A percentile compares a stretch with the other conserved stretches of the same genome.
phyloP scores from a whole-genome alignment of 257 asterid genomes.

The Capsicum baccatum region DNA sequence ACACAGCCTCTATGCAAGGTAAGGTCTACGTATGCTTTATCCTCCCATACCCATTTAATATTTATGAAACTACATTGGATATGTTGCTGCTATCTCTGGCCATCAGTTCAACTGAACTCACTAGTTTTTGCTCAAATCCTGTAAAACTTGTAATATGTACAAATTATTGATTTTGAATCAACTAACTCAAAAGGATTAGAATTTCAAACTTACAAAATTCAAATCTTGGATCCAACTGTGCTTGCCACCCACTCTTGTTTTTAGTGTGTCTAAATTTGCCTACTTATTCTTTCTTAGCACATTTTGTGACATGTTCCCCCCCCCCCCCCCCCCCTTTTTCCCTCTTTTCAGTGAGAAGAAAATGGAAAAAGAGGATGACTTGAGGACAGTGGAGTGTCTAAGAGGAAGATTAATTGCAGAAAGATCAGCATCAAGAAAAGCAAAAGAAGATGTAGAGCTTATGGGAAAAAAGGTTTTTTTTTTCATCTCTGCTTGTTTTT shows the following conservation, averaged over 20 bases:
- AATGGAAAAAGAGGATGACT: slow-evolving; percentile 60
- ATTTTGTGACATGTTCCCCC: neutral
- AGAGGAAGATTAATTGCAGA: slow-evolving; percentile 51
- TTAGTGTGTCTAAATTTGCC: neutral
- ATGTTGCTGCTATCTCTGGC: too few relatives aligned
- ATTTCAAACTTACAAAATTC: neutral
- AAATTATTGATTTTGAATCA: neutral
- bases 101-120: neutral
- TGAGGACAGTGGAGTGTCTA: slow-evolving; percentile 75
- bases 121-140: neutral
- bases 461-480: slow-evolving; percentile 51
- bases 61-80: too few relatives aligned
- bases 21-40: too few relatives aligned
- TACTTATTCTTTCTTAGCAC: neutral
- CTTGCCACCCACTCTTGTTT: neutral
- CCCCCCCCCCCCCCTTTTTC: too few relatives aligned
- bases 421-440: too few relatives aligned
- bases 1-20: too few relatives aligned
- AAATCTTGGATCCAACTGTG: neutral
- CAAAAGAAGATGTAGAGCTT: slow-evolving; percentile 42
- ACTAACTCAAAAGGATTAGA: neutral
- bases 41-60: too few relatives aligned
- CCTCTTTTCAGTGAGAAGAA: slow-evolving; percentile 30
- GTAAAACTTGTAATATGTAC: neutral
- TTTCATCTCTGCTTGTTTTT: too few relatives aligned